These are phyloP conservation scores for Ceratobasidium sp. DNA, from an alignment of 1,284 basidiomycete genomes.

Conservation along the genomic window DNA sequence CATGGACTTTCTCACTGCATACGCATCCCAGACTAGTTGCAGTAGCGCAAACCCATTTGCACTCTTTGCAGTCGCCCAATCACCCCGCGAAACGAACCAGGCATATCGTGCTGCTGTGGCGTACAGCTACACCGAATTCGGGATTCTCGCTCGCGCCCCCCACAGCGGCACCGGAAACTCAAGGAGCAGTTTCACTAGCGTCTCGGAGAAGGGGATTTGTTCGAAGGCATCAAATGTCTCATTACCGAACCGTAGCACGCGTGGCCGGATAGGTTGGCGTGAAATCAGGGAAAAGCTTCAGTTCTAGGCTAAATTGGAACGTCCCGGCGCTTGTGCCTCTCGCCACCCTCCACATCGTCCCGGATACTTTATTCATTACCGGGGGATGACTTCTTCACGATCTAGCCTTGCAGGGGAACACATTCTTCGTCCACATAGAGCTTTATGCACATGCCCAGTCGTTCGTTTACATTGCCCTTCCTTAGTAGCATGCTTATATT, in stretches of 20 bases:
- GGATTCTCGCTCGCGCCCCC: not conserved
- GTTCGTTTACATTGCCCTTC: not conserved
- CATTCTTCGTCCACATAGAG: no score
- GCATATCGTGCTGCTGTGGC: constrained; percentile 21
- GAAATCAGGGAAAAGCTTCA: not conserved
- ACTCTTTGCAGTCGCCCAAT: constrained; percentile 34
- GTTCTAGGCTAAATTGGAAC: not conserved
- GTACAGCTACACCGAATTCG: constrained; percentile 29
- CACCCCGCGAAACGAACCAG: constrained; percentile 13
- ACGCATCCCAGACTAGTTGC: constrained; percentile 13
- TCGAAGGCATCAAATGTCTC: not conserved
- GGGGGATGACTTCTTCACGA: not conserved
- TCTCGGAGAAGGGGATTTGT: not conserved
- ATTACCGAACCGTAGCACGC: not conserved
- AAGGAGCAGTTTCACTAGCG: not conserved
- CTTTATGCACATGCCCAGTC: not conserved
- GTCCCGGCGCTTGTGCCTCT: not conserved
- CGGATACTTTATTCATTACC: not conserved
- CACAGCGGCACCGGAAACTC: not conserved
- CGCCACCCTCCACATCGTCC: not conserved
- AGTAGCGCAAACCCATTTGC: constrained; percentile 39
- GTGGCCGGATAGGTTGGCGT: not conserved
- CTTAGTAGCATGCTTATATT: not conserved
- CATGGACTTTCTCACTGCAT: constrained; percentile 34
- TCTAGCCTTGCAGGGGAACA: not conserved